These are phyloP conservation scores for Komagataella populi DNA, from an alignment of 805 yeast genomes.

Conservation along the genomic window DNA sequence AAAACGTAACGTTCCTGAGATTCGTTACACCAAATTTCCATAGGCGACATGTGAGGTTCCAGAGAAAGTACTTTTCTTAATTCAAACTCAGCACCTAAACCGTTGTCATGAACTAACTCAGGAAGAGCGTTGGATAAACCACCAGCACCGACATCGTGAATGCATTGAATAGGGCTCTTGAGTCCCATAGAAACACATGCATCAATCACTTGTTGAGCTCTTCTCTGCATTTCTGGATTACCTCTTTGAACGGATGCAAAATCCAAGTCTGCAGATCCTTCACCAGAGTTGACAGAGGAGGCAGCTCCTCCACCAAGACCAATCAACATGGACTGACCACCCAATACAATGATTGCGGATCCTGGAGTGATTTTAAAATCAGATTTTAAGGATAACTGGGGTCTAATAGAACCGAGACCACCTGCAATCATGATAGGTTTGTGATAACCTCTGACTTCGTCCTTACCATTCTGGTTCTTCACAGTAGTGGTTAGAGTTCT, in stretches of 20 bases:
- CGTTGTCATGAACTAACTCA: slow-evolving; percentile 94
- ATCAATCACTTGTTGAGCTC: slow-evolving; percentile 97
- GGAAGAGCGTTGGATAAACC: slow-evolving; percentile 96
- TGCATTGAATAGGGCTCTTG: slow-evolving; percentile 73
- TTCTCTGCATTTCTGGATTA: slow-evolving; percentile 97
- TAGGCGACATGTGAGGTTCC: slow-evolving; percentile 98
- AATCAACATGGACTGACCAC: slow-evolving; percentile 96
- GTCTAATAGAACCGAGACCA: slow-evolving; percentile 95
- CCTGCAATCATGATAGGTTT: slow-evolving; percentile 99
- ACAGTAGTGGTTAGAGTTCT: slow-evolving; percentile 85
- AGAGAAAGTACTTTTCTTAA: slow-evolving; percentile 79
- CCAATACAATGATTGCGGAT: slow-evolving; percentile 80
- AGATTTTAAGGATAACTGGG: slow-evolving; percentile 72
- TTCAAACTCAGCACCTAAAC: slow-evolving; percentile 87
- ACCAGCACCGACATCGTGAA: slow-evolving; percentile 99
- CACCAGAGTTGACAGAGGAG: slow-evolving; percentile 91
- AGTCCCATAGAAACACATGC: slow-evolving; percentile 78
- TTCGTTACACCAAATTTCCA: slow-evolving; percentile 99
- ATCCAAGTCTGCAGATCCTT: slow-evolving; percentile 90
- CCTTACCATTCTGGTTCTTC: slow-evolving; percentile 41
- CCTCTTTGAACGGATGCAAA: slow-evolving; percentile 99
- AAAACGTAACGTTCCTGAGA: slow-evolving; percentile 96
- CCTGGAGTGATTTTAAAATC: slow-evolving; percentile 85
- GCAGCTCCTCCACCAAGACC: slow-evolving; percentile 99
- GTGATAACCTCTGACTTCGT: slow-evolving; percentile 89